Conservation (phyloP, 768 basidiomycete genomes). For the Pleurotus salmoneostramineus region DNA sequence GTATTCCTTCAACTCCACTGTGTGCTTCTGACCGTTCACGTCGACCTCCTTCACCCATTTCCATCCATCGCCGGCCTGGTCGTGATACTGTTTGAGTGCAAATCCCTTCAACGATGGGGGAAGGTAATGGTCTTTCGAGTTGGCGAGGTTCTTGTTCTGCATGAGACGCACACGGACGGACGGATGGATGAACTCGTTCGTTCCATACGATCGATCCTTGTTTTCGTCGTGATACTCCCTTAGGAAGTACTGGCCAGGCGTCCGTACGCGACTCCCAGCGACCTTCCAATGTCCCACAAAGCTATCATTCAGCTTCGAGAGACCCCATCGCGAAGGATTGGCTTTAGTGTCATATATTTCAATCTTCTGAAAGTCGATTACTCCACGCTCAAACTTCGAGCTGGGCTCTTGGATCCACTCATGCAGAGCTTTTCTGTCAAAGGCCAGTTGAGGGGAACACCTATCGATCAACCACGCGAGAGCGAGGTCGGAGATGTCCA, state of each 20-base stretch:
- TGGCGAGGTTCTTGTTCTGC: neutral
- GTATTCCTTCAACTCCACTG: neutral
- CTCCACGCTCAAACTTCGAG: neutral
- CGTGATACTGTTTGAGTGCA: neutral
- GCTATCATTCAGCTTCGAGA: neutral
- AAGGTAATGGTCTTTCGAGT: neutral
- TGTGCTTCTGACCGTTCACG: neutral
- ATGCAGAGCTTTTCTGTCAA: neutral
- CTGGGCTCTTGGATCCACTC: neutral
- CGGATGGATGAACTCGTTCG: neutral
- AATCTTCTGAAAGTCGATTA: neutral
- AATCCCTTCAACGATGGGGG: neutral
- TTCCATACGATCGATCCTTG: neutral
- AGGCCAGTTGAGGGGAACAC: constrained; percentile 5
- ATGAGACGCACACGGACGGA: neutral
- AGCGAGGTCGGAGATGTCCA: constrained; percentile 10
- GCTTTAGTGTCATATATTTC: neutral
- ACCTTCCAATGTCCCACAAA: neutral
- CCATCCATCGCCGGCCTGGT: neutral
- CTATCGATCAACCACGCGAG: constrained; percentile 18
- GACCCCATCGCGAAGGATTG: neutral
- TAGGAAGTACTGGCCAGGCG: neutral
- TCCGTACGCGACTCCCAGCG: neutral
- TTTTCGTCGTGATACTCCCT: neutral
- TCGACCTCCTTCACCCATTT: neutral